Evolutionary conservation across 371 early-diverging fungal species (phyloP), one percentile per base, ranked within the genome.

Genomic region (Apophysomyces ossiformis): DNA sequence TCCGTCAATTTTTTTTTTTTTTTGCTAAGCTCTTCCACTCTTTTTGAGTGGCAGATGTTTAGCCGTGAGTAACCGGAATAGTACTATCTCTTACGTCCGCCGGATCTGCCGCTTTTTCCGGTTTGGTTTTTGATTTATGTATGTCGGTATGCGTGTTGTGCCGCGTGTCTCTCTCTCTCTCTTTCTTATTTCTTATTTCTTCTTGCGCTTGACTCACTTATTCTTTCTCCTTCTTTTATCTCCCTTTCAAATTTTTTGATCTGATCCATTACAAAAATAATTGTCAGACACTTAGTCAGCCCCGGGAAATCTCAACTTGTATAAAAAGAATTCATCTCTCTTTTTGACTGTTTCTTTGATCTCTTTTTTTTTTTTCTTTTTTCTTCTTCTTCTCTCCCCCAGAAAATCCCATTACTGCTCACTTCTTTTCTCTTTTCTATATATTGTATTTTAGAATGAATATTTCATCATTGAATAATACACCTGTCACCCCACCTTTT

Each of bases 401-500:
- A 16, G 8, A 16, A 54, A 16, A 54, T 7, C 3, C 3, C 8
- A 54, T n/a, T 35, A 7, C 37, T 36, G 58, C 41, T 26, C 1
- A 2, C 16, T 45, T 59, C 4, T 41, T 59, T 16, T 39, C 18
- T 39, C 11, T 39, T 38, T 60, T 60, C 43, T 44, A 7, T 43
- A 12, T 58, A 12, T 58, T 36, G 18, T 58, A 11, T 4, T 43
- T 60, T 18, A 32, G 16, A 50, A 74, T 73, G 68, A 60, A 73
- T 12, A 67, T 67, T 50, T 64, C 66, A 59, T 66, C 63, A 35
- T 64, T 74, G 54, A 62, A 50, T 45, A 13, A 73, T 39, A 45
- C 71, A 61, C 71, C 74, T 18, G 66, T 64, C 26, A 68, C 74
- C 37, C 74, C 74, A 47, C 74, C 74, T 36, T 73, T 70, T 57